These are phyloP conservation scores for Thermoascus crustaceus DNA, from an alignment of 2,329 filamentous ascomycete species.

Conservation along the genomic window DNA sequence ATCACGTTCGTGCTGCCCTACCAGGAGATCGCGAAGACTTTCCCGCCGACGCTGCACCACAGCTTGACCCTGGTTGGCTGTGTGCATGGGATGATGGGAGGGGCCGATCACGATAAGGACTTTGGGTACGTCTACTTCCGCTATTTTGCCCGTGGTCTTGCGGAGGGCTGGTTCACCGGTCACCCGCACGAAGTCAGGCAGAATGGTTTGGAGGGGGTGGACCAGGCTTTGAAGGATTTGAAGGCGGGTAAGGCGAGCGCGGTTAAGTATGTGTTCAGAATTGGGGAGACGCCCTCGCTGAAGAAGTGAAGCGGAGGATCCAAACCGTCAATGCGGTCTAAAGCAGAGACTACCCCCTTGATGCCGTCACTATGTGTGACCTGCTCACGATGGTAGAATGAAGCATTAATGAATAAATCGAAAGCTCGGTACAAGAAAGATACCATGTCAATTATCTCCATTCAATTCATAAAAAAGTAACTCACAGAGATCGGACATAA, in stretches of 20 bases:
- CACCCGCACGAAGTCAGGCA: constrained; percentile 45
- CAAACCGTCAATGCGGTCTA: too few species aligned
- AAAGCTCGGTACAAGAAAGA: too few species aligned
- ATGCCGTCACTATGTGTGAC: too few species aligned
- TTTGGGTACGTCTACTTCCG: constrained; percentile 40
- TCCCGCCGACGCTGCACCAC: constrained; percentile 31
- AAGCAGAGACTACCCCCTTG: too few species aligned
- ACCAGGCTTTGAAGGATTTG: constrained; percentile 47
- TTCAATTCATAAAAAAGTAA: too few species aligned
- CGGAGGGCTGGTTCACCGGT: constrained; percentile 42
- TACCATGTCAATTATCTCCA: too few species aligned
- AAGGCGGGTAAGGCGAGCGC: constrained; percentile 54
- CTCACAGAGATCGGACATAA: too few species aligned
- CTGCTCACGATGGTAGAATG: too few species aligned
- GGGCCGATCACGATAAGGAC: constrained; percentile 24
- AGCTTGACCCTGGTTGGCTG: constrained; percentile 29
- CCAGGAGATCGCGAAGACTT: constrained; percentile 33
- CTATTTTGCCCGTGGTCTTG: constrained; percentile 39
- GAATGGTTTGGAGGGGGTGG: constrained; percentile 48
- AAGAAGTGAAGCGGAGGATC: too few species aligned
- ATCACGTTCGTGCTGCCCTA: constrained; percentile 36
- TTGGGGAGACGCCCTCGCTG: constrained; percentile 39
- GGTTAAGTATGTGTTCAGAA: constrained; percentile 56
- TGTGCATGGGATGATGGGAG: constrained; percentile 18
- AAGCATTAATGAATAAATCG: too few species aligned